Conservation (phyloP, 768 basidiomycete genomes). For the Trametes maxima region DNA sequence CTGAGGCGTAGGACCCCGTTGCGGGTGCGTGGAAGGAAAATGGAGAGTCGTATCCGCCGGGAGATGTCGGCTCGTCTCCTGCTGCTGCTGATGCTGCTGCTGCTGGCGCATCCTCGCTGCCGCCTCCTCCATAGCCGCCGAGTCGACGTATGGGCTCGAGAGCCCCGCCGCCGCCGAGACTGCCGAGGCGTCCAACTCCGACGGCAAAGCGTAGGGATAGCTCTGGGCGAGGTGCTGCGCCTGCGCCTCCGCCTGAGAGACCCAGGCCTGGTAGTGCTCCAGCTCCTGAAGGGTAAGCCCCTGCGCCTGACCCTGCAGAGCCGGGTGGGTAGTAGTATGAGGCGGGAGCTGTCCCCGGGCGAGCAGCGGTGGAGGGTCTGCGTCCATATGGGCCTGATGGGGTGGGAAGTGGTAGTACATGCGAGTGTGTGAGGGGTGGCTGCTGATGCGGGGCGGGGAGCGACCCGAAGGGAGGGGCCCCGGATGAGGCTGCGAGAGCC, state of each 20-base stretch:
- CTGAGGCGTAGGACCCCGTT: constrained; percentile 31
- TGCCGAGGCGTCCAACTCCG: constrained; percentile 38
- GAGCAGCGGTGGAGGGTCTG: constrained; percentile 60
- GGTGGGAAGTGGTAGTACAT: constrained; percentile 60
- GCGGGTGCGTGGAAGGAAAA: constrained; percentile 80
- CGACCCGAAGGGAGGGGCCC: constrained; percentile 39
- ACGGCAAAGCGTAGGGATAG: constrained; percentile 39
- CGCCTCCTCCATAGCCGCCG: constrained; percentile 32
- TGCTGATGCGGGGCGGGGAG: constrained; percentile 42
- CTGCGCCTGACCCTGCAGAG: constrained; percentile 43
- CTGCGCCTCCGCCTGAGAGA: constrained; percentile 27
- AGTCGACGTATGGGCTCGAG: constrained; percentile 30
- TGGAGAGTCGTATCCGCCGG: constrained; percentile 55
- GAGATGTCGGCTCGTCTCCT: constrained; percentile 35
- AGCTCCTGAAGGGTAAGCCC: constrained; percentile 40
- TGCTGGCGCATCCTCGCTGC: constrained; percentile 21
- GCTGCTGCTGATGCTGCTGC: constrained; percentile 9
- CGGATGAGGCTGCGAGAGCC: constrained; percentile 39
- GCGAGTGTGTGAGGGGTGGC: constrained; percentile 43
- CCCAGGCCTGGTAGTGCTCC: constrained; percentile 43
- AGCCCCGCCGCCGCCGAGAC: constrained; percentile 27
- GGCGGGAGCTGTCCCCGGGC: constrained; percentile 74
- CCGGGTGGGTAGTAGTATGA: constrained; percentile 51
- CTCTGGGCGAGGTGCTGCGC: constrained; percentile 43
- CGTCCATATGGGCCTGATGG: constrained; percentile 48